Base-by-base conservation (phyloP, 495 filamentous ascomycete genomes). In the Aspergillus egyptiacus region DNA sequence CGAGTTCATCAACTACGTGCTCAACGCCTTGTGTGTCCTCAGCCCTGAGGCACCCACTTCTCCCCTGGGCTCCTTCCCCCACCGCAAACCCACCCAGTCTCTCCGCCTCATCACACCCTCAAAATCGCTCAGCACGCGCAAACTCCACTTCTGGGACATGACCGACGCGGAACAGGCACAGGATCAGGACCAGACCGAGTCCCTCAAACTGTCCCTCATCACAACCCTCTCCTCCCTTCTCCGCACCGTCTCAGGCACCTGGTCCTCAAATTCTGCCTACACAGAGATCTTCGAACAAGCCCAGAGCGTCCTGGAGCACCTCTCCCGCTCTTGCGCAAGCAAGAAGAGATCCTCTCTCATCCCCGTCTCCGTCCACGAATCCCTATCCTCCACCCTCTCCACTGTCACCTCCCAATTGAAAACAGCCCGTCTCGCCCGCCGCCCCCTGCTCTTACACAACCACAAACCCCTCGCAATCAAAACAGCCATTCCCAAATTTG, bases 401-500 rank as follows among this genome's bases (percentile, higher is more conserved):
- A 38, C 50, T 7, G 60, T 67, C 19, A 74, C 94, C 33, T 41
- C 67, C 2, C 65, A 82, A 33, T 19, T 37, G 1, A 5, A 3
- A 20, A 19, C 35, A 17, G 75, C 89, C 6, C 75, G 63, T 20
- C 69, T 78, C 32, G 53, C 71, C 36, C 89, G 89, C 46, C 81
- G 85, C 11, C 89, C 91, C 0, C 79, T 97, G 22, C 76, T 86
- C 51, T 80, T 97, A 9, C 93, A 99, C 70, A 77, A 91, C 71
- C 94, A 97, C 74, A 77, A 77, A 0, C 90, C 89, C 0, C 77
- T 94, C 4, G 82, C 94, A 11, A 95, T 99, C 69, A 88, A 89
- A 58, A 81, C 82, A 7, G 82, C 83, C 36, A 83, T 96, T 19
- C 93, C 93, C 57, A 96, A 95, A 70, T 99, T 97, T 73, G 94